Evolutionary conservation across 257 asterid genomes (phyloP).

Genomic region (Striga asiatica): DNA sequence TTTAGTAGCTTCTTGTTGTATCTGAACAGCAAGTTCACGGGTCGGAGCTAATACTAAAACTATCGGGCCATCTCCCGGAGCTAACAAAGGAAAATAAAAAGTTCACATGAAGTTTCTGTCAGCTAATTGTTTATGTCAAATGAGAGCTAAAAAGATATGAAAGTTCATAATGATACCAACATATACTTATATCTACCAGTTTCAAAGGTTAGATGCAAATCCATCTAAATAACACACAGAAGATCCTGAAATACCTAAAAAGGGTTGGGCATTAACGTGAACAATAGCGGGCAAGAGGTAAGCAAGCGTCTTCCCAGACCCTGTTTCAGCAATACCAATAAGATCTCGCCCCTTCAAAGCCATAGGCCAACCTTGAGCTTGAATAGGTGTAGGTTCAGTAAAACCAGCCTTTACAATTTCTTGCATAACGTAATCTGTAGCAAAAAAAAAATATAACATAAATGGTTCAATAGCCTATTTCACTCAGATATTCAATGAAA

Average conservation of each 20-base stretch:
- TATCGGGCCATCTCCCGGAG: constrained; percentile 98
- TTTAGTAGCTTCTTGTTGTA: constrained; percentile 94
- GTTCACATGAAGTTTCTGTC: constrained; percentile 21
- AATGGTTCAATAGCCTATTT: not conserved
- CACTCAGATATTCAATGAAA: not conserved
- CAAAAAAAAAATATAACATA: constrained; percentile 7
- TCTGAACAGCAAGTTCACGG: constrained; percentile 99
- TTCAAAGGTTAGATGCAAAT: not conserved
- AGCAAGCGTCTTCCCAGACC: constrained; percentile 95
- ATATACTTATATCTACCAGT: not conserved
- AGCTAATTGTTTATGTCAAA: constrained; percentile 19
- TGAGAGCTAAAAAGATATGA: constrained; percentile 5
- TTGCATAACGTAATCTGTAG: constrained; percentile 83
- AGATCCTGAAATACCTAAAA: constrained; percentile 59
- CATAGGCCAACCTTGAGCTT: constrained; percentile 99
- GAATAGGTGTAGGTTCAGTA: constrained; percentile 94
- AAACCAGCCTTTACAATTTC: constrained; percentile 91
- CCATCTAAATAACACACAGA: not conserved
- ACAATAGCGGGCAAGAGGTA: constrained; percentile 90
- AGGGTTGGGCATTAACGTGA: constrained; percentile 95
- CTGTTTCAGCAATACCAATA: constrained; percentile 97
- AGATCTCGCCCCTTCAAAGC: constrained; percentile 97
- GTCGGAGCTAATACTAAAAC: constrained; percentile 99
- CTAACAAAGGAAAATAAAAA: constrained; percentile 38
- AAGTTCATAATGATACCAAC: not conserved